Evolutionary conservation across 805 yeast species (phyloP), one percentile per base, ranked within the genome.

Genomic region (Pichia eremophila): DNA sequence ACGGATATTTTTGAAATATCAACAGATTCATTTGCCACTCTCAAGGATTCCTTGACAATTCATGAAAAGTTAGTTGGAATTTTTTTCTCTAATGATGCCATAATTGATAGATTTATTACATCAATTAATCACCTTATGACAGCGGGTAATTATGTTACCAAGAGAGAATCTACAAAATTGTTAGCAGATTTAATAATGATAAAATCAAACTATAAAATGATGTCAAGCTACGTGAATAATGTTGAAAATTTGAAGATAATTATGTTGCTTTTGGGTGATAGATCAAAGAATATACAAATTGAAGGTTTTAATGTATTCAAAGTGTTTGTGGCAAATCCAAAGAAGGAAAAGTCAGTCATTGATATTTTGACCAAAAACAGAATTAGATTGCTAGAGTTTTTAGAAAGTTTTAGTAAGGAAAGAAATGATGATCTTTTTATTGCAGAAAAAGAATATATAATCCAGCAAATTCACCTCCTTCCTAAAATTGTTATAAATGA

Each of bases 261-360:
- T 28, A 93, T 93, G 99, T 74, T 83, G 36, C 66, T 89, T 51
- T 69, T 93, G 53, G 82, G 93, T 50, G 97, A 91, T 64, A 85
- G 84, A 65, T 87, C 95, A 53, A 85, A 84, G 60, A 90, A 90
- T 63, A 74, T 93, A 49, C 96, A 90, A 62, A 66, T 79, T 46
- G 98, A 93, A 63, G 89, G 95, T 5, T 93, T 93, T 61, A 90
- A 93, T 54, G 83, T 91, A 37, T 91, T 93, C 70, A 93, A 91
- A 67, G 85, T 90, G 38, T 88, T 93, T 65, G 89, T 89, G n/a
- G 98, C 96, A 5, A 93, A 93, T 64, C 99, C 99, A 6, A 81
- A 83, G 53, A 90, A 90, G 63, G 73, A 88, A 3, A 88, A 83
- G 62, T 79, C 83, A 8, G 80, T 93, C 2, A 67, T 76, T 46